These are phyloP conservation scores for Hygrophoropsis aurantiaca DNA, from an alignment of 768 basidiomycete genomes.

Conservation along the genomic window DNA sequence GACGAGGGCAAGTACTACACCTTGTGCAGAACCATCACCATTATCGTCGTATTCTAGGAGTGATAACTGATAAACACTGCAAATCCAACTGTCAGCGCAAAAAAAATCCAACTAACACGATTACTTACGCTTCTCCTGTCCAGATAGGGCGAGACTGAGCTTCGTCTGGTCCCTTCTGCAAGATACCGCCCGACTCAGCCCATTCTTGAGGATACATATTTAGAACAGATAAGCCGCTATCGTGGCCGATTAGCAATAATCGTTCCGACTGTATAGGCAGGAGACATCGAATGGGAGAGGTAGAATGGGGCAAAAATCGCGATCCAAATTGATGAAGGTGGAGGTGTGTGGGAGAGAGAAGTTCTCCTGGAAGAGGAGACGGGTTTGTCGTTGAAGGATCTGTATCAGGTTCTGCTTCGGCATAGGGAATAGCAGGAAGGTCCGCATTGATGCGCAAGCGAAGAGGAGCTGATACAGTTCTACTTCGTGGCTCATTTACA, in stretches of 20 bases:
- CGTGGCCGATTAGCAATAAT: conserved; percentile 75
- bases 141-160: conserved; percentile 68
- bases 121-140: conserved; percentile 71
- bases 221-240: conserved; percentile 76
- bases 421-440: conserved; percentile 25
- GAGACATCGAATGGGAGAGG: conserved; percentile 70
- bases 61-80: conserved; percentile 75
- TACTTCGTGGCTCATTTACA: conserved; percentile 5
- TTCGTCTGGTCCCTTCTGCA: conserved; percentile 65
- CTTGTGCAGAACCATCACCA: conserved; percentile 61
- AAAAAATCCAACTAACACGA: not conserved
- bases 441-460: conserved; percentile 46
- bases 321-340: conserved; percentile 80
- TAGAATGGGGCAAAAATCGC: conserved; percentile 80
- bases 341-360: conserved; percentile 60
- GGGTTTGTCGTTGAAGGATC: conserved; percentile 24
- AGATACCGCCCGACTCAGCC: conserved; percentile 40
- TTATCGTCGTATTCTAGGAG: conserved; percentile 62
- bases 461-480: conserved; percentile 19
- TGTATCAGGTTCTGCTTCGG: conserved; percentile 3
- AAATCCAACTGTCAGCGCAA: not conserved
- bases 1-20: conserved; percentile 76
- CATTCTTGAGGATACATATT: conserved; percentile 81
- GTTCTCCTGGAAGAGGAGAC: conserved; percentile 46
- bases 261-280: conserved; percentile 67